A percentile compares a stretch with the other conserved stretches of the same genome.
Evolutionary conservation across 164 flowering plant genomes (phyloP).

Genomic region (Macadamia tetraphylla): DNA sequence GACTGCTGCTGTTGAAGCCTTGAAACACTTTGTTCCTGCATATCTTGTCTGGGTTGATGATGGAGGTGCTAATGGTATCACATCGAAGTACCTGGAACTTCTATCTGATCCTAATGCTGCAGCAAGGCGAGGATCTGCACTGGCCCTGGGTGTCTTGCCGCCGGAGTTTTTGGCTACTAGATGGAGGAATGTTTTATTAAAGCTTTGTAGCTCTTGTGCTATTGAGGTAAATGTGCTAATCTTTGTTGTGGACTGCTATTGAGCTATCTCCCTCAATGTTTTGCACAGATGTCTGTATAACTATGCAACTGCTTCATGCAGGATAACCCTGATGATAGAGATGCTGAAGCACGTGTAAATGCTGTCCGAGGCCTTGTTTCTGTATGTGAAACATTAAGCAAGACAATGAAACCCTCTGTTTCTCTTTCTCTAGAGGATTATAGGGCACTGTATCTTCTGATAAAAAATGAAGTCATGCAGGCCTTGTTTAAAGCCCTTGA

Average conservation of each 20-base stretch:
- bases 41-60: constrained; percentile 32
- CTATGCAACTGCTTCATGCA: constrained; percentile 23
- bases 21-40: constrained; percentile 56
- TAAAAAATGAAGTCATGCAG: constrained; percentile 69
- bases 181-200: constrained; percentile 65
- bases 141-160: constrained; percentile 82
- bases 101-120: constrained; percentile 81
- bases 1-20: constrained; percentile 82
- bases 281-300: not conserved
- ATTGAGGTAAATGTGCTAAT: constrained; percentile 57
- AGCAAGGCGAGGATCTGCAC: constrained; percentile 85
- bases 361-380: constrained; percentile 82
- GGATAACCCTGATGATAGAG: constrained; percentile 82
- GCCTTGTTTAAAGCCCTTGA: constrained; percentile 78
- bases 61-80: constrained; percentile 31
- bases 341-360: constrained; percentile 97
- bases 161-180: constrained; percentile 44
- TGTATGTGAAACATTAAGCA: constrained; percentile 74
- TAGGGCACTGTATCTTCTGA: constrained; percentile 37
- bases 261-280: constrained; percentile 1
- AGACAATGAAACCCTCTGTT: constrained; percentile 20
- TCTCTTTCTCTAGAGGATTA: constrained; percentile 33
- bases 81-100: constrained; percentile 54
- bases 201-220: constrained; percentile 65
- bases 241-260: not conserved